phyloP scores from a whole-genome alignment of 257 asterid genomes.

The Jaltomata sinuosa region DNA sequence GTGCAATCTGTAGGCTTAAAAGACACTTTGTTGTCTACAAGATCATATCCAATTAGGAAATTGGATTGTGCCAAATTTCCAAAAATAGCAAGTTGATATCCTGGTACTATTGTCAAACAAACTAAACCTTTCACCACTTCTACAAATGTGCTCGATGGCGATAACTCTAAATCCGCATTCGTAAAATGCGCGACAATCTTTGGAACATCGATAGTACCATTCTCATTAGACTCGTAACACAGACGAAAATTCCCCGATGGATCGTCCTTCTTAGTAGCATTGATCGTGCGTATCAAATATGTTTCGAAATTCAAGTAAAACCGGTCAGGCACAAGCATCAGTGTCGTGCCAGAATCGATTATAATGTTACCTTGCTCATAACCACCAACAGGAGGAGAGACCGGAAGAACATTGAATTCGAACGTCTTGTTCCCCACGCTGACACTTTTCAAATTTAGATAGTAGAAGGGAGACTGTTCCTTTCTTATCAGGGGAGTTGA shows the following conservation, averaged over 20 bases:
- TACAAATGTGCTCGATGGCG: not conserved
- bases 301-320: not conserved
- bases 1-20: slow-evolving; percentile 41
- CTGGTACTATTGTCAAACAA: not conserved
- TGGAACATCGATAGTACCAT: not conserved
- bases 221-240: not conserved
- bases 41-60: slow-evolving; percentile 41
- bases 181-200: not conserved
- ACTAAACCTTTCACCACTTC: not conserved
- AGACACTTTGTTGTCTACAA: slow-evolving; percentile 24
- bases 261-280: not conserved
- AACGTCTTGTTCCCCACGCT: not conserved
- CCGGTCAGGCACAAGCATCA: not conserved
- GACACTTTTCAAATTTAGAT: not conserved
- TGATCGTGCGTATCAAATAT: not conserved
- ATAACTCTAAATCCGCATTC: slow-evolving; percentile 6
- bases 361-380: slow-evolving; percentile 3
- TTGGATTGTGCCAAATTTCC: slow-evolving; percentile 41
- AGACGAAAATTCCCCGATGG: not conserved
- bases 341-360: slow-evolving; percentile 11
- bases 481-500: slow-evolving; percentile 4
- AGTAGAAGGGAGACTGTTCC: not conserved
- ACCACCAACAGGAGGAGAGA: not conserved
- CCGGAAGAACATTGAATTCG: not conserved
- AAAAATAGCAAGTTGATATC: slow-evolving; percentile 8